Conservation (phyloP, 768 basidiomycete species). For the Fistulinella prunicolor region DNA sequence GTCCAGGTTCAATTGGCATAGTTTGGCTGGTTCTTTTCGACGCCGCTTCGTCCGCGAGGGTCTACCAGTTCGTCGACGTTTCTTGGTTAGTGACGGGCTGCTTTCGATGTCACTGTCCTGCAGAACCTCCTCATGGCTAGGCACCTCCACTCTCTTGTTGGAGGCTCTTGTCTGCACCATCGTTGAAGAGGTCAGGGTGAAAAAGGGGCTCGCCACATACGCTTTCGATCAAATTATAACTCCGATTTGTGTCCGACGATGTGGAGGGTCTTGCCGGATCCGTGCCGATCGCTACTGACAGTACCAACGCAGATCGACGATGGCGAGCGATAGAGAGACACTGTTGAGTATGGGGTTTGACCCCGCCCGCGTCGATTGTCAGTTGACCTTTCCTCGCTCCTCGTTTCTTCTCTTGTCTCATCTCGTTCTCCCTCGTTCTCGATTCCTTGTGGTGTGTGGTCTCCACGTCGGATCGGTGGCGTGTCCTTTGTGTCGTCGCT, state of each 20-base stretch:
- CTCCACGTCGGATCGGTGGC: no score
- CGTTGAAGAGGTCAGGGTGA: not conserved
- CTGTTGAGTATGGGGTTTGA: conserved; percentile 89
- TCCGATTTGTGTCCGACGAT: no score
- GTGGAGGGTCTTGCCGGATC: no score
- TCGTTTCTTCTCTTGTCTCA: not conserved
- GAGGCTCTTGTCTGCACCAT: conserved; percentile 1
- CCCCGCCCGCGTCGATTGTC: conserved; percentile 79
- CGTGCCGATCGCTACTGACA: no score
- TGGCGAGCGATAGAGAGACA: conserved; percentile 64
- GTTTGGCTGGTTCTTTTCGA: not conserved
- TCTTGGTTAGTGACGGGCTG: not conserved
- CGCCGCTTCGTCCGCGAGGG: not conserved
- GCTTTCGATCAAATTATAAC: no score
- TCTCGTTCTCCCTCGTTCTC: not conserved
- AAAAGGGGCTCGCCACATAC: no score
- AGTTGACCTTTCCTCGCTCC: conserved; percentile 27
- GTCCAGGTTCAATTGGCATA: not conserved
- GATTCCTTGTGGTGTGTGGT: no score
- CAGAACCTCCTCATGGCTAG: no score
- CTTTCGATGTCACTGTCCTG: not conserved
- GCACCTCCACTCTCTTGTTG: not conserved
- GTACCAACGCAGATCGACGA: no score
- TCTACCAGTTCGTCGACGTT: not conserved
- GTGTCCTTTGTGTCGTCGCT: no score